Evolutionary conservation across 306 rosid species (phyloP).

Genomic region (Lupinus albus): DNA sequence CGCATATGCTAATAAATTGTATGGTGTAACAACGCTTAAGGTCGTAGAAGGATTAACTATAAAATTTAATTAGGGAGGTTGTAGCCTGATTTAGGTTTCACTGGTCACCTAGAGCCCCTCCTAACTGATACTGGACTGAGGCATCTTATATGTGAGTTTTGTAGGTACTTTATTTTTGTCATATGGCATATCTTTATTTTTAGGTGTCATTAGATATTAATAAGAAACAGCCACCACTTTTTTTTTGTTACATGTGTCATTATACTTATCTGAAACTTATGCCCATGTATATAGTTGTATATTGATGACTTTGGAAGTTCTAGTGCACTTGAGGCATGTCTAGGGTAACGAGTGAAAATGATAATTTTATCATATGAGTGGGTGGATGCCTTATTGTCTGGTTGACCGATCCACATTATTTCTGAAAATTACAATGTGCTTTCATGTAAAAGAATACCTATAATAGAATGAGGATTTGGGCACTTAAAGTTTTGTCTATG

Average conservation of each 20-base stretch:
- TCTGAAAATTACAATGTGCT: conserved; percentile 20
- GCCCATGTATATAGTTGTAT: background rate
- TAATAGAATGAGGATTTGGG: background rate
- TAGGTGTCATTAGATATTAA: background rate
- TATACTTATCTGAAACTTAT: background rate
- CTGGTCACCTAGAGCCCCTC: background rate
- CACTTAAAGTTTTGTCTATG: background rate
- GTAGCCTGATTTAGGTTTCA: background rate
- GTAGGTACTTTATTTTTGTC: no score
- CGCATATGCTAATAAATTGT: background rate
- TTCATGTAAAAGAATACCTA: background rate
- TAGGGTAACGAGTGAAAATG: conserved; percentile 13
- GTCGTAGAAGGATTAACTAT: background rate
- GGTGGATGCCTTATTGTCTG: conserved; percentile 27
- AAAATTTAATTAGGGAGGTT: background rate
- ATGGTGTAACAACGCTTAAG: background rate
- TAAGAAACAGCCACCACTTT: no score
- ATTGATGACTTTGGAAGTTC: background rate
- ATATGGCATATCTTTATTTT: background rate
- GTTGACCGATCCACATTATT: conserved; percentile 16
- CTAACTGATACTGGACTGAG: background rate
- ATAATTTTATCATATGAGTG: conserved; percentile 1
- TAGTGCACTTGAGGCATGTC: no score
- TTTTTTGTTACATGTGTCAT: background rate
- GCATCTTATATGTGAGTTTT: no score